Evolutionary conservation across 768 basidiomycete species (phyloP).

Genomic region (Phylloporus sp.): DNA sequence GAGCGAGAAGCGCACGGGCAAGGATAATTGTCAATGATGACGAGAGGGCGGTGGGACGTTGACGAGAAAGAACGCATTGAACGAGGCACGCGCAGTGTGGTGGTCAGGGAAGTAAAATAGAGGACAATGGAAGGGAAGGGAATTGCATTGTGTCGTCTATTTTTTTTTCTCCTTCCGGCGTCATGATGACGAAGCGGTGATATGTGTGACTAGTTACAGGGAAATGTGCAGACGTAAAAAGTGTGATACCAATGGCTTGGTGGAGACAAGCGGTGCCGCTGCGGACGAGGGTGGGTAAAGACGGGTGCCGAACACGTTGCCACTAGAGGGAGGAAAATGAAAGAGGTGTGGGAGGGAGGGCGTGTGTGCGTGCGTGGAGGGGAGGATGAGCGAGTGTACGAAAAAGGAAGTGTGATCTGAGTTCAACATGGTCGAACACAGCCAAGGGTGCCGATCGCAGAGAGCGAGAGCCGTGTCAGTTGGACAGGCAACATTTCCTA

Average conservation of each 20-base stretch:
- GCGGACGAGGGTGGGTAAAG: constrained; percentile 9
- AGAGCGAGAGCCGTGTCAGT: constrained; percentile 27
- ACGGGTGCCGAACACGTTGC: constrained; percentile 21
- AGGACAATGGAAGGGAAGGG: not conserved
- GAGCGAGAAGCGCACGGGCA: constrained; percentile 4
- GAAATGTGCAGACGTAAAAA: constrained; percentile 15
- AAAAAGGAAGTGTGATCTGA: constrained; percentile 18
- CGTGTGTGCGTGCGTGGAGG: constrained; percentile 7
- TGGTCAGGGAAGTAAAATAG: not conserved
- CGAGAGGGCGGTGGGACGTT: constrained; percentile 1
- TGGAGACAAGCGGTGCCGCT: constrained; percentile 23
- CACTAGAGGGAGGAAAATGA: constrained; percentile 10
- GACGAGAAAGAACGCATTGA: too few species aligned
- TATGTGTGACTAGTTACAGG: constrained; percentile 16
- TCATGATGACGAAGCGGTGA: constrained; percentile 4
- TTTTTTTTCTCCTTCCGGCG: not conserved
- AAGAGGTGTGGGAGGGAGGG: constrained; percentile 2
- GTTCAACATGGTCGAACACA: constrained; percentile 16
- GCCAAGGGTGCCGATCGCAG: constrained; percentile 30
- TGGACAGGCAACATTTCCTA: constrained; percentile 29
- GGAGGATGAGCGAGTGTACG: not conserved
- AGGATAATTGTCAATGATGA: constrained; percentile 12
- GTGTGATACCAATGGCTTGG: constrained; percentile 4
- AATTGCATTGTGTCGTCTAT: constrained; percentile 9
- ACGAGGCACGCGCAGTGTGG: not conserved